phyloP scores from a whole-genome alignment of 176 grass and related monocot genomes.

The Tillandsia leiboldiana region DNA sequence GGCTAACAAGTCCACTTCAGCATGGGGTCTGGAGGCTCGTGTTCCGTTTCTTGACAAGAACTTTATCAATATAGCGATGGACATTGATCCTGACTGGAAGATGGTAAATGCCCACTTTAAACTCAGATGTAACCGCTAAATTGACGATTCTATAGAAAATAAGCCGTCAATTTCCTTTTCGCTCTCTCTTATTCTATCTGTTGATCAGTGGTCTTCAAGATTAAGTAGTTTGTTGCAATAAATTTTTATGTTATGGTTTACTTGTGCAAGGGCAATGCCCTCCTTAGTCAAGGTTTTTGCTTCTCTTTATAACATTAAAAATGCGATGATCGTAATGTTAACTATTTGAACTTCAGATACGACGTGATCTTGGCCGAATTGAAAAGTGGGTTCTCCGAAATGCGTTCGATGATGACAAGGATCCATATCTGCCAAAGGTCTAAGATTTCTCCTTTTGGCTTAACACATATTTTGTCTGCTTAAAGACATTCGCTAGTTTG shows the following conservation, averaged over 20 bases:
- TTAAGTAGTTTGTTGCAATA: background rate
- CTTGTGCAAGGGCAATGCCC: too few species aligned
- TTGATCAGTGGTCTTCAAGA: too few species aligned
- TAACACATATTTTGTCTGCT: too few species aligned
- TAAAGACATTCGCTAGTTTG: too few species aligned
- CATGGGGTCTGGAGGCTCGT: slow-evolving; percentile 90
- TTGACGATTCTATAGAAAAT: too few species aligned
- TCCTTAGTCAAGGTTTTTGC: too few species aligned
- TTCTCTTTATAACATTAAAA: background rate
- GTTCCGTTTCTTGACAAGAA: slow-evolving; percentile 95
- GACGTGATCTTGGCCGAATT: slow-evolving; percentile 62
- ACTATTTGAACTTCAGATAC: slow-evolving; percentile 53
- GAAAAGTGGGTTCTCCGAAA: slow-evolving; percentile 95
- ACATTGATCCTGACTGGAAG: slow-evolving; percentile 96
- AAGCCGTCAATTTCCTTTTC: too few species aligned
- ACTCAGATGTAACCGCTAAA: too few species aligned
- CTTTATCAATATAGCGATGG: slow-evolving; percentile 92
- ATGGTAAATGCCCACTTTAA: slow-evolving; percentile 40
- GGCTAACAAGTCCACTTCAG: slow-evolving; percentile 93
- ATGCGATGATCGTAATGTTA: background rate
- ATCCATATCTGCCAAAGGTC: slow-evolving; percentile 95
- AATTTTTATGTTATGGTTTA: too few species aligned
- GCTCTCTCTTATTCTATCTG: too few species aligned
- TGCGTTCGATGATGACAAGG: slow-evolving; percentile 86
- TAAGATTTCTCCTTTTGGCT: too few species aligned